These are phyloP conservation scores for Coprinellus micaceus DNA, from an alignment of 768 basidiomycete species.

Conservation along the genomic window DNA sequence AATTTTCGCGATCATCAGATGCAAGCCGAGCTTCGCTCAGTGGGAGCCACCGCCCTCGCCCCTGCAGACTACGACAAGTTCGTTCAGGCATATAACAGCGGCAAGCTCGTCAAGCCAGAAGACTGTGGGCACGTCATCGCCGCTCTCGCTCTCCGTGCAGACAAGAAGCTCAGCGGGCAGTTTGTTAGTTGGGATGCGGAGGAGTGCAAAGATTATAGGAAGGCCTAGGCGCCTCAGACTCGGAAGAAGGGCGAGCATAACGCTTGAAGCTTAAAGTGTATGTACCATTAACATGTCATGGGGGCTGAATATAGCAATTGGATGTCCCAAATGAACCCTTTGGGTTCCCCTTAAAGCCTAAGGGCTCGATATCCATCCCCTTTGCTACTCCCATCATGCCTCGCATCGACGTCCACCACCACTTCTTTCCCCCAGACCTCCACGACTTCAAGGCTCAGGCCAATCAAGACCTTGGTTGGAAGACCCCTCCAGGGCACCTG, in stretches of 20 bases:
- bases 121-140: conserved; percentile 79
- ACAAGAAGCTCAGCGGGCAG: conserved; percentile 60
- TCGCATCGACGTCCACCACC: conserved; percentile 74
- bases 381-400: conserved; percentile 5
- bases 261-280: conserved; percentile 8
- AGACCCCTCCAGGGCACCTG: conserved; percentile 57
- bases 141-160: conserved; percentile 62
- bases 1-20: conserved; percentile 47
- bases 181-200: conserved; percentile 82
- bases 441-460: conserved; percentile 36
- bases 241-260: no score
- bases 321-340: no score
- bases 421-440: conserved; percentile 58
- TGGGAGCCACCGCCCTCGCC: conserved; percentile 52
- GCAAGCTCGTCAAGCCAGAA: conserved; percentile 72
- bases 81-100: conserved; percentile 51
- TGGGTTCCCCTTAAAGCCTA: no score
- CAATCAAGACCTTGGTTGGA: conserved; percentile 54
- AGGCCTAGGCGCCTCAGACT: no score
- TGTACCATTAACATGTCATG: not conserved
- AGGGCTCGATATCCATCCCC: not conserved
- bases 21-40: conserved; percentile 55
- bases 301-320: not conserved
- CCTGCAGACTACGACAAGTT: conserved; percentile 55
- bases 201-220: conserved; percentile 56